phyloP scores from a whole-genome alignment of 768 basidiomycete species.

The Russula abietina region DNA sequence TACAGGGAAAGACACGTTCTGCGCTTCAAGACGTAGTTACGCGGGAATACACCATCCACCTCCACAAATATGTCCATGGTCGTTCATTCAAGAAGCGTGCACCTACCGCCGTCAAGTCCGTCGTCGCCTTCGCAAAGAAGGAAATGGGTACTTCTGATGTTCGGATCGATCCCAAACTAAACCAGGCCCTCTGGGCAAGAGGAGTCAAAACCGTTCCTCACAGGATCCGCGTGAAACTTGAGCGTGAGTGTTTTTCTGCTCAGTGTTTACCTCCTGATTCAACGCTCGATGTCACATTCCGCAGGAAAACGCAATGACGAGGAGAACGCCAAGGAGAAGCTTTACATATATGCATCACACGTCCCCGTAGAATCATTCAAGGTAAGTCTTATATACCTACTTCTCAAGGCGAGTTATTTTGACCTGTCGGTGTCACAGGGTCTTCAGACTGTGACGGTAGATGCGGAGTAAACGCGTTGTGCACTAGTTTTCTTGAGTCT shows the following conservation, averaged over 20 bases:
- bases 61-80: conserved; percentile 91
- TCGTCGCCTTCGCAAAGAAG: conserved; percentile 86
- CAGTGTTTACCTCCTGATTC: too few species aligned
- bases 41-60: conserved; percentile 97
- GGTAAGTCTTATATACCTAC: conserved; percentile 41
- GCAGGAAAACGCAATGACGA: conserved; percentile 97
- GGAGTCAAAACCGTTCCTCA: conserved; percentile 94
- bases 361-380: conserved; percentile 78
- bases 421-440: conserved; percentile 43
- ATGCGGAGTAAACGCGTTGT: conserved; percentile 56
- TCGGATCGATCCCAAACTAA: conserved; percentile 90
- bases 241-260: conserved; percentile 54
- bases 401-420: conserved; percentile 19
- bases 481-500: conserved; percentile 2
- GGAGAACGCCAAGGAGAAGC: conserved; percentile 97
- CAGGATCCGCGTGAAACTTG: conserved; percentile 86
- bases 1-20: conserved; percentile 77
- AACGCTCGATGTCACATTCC: background rate
- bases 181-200: conserved; percentile 91
- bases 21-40: conserved; percentile 98
- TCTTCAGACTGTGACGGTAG: conserved; percentile 76
- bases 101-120: conserved; percentile 92
- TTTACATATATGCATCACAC: conserved; percentile 84
- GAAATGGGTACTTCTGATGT: conserved; percentile 95
- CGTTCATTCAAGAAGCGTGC: conserved; percentile 97